These are phyloP conservation scores for Carallia pectinifolia DNA, from an alignment of 345 rosid species.

Conservation along the genomic window DNA sequence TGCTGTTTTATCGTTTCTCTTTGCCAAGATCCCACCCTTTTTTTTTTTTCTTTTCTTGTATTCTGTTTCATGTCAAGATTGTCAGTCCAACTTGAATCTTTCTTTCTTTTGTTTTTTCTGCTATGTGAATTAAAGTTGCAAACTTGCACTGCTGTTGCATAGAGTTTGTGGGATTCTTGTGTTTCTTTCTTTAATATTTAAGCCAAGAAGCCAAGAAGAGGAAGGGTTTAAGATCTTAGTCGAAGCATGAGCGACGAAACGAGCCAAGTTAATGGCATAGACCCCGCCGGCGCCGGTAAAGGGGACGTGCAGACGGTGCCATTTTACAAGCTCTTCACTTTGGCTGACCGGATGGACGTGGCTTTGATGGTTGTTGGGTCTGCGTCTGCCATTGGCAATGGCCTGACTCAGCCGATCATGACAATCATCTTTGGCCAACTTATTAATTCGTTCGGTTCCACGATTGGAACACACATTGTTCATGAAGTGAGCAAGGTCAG, in stretches of 20 bases:
- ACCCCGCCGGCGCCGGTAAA: background rate
- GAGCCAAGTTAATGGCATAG: background rate
- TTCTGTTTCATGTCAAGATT: too few species aligned
- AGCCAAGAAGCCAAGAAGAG: too few species aligned
- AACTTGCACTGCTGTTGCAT: too few species aligned
- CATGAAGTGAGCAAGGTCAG: constrained; percentile 52
- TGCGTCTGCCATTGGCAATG: constrained; percentile 41
- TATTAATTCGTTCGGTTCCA: constrained; percentile 53
- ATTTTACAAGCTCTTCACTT: constrained; percentile 55
- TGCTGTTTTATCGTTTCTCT: too few species aligned
- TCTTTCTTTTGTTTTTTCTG: too few species aligned
- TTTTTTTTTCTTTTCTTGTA: too few species aligned
- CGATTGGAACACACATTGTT: constrained; percentile 38
- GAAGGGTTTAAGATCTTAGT: too few species aligned
- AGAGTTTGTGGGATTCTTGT: too few species aligned
- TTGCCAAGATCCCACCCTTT: too few species aligned
- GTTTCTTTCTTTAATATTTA: too few species aligned
- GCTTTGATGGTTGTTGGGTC: constrained; percentile 49
- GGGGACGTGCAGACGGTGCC: constrained; percentile 40
- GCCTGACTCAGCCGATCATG: constrained; percentile 55
- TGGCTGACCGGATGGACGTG: constrained; percentile 52
- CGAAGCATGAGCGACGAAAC: background rate
- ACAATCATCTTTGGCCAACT: constrained; percentile 55
- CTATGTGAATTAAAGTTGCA: too few species aligned
- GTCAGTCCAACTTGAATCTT: too few species aligned